These are phyloP conservation scores for Rubus idaeus DNA, from an alignment of 306 rosid genomes.

Conservation along the genomic window DNA sequence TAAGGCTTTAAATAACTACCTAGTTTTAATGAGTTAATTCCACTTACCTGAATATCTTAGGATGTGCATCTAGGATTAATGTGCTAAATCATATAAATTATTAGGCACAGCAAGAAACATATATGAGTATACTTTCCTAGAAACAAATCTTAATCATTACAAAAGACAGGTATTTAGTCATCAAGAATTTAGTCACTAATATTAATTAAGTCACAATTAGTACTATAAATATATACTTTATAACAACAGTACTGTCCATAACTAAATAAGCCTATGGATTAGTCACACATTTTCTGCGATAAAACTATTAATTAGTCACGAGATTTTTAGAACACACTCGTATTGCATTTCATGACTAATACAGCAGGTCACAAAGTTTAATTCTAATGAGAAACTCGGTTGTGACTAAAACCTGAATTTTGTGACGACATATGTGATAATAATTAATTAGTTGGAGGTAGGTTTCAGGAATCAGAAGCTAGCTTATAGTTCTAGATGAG, in stretches of 20 bases:
- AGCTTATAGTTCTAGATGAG: background rate
- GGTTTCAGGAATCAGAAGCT: no score
- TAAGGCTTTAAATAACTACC: no score
- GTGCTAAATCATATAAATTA: background rate
- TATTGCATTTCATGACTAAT: background rate
- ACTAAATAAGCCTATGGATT: background rate
- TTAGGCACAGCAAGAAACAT: no score
- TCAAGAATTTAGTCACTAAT: background rate
- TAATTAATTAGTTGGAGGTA: no score
- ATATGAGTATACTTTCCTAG: background rate
- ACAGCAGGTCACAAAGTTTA: background rate
- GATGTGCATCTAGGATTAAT: no score
- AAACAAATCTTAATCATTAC: background rate
- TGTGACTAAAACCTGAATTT: background rate
- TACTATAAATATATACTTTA: no score
- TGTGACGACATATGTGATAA: background rate
- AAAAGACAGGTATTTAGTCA: background rate
- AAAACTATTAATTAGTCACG: background rate
- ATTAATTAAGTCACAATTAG: no score
- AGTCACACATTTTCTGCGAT: background rate
- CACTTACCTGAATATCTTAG: no score
- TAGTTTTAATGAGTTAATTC: no score
- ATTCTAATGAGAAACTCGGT: background rate
- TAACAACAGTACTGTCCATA: no score
- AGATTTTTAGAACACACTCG: background rate